Base-by-base conservation (phyloP, 768 basidiomycete genomes). In the Lactarius deliciosus region DNA sequence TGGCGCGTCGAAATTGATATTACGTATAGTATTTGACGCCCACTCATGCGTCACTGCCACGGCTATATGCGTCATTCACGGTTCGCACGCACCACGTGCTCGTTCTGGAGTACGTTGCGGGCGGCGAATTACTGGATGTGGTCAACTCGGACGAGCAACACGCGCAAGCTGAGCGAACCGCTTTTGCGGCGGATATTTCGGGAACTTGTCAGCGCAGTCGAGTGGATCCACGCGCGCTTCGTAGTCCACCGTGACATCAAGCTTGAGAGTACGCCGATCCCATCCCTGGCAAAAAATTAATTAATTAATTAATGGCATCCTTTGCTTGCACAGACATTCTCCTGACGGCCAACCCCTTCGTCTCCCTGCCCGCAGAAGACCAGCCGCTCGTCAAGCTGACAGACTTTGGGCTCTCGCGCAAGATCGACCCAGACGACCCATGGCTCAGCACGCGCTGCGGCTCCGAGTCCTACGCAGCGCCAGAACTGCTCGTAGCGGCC, bases 191-290 rank as follows among this genome's bases (percentile, higher is more conserved):
- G 91, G 32, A 86, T 95, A 57, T 93, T 88, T 81, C 80, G 80
- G 40, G 94, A 95, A 76, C 80, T 96, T 4, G 86, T 83, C 65
- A 82, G 83, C 41, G 93, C 88, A 7, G 89, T 95, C 0, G 87
- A 85, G 6, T 96, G 92, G 91, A 87, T 96, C 85, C 94, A 96
- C 72, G 81, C 84, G 45, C 89, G 91, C 16, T 88, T 87, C 1
- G 81, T 95, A 47, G 93, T 96, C 1, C 94, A 96, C 76, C 83
- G 94, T 4, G 94, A 96, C 76, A 87, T 96, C 78, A 96, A 96
- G 78, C 85, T 89, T n/a, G 88, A 89, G 75, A 88, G 87, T 87
- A 65, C 57, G 85, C 78, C 30, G 20, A 28, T 18, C 38, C 43
- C 60, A 11, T 38, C 57, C 50, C 45, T n/a, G 16, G 25, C 3